Percentiles rank a stretch among this genome's conserved stretches.
These are phyloP conservation scores for Ophiostoma populinum DNA, from an alignment of 2,329 filamentous ascomycete species.

Conservation along the genomic window DNA sequence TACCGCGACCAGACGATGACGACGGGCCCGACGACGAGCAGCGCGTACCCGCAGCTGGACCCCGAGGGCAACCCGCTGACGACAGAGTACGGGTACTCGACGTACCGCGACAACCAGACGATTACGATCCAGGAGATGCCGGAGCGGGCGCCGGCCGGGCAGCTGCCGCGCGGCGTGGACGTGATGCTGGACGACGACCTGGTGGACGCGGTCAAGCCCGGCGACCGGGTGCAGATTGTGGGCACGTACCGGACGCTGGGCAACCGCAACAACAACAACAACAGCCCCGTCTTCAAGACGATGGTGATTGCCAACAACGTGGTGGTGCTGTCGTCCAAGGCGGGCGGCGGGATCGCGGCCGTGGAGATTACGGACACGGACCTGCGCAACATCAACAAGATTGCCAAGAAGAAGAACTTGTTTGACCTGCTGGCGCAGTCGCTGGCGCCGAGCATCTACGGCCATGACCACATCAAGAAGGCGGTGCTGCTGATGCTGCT, in stretches of 20 bases:
- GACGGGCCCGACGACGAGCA: constrained; percentile 71
- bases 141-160: constrained; percentile 83
- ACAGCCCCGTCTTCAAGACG: constrained; percentile 88
- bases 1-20: constrained; percentile 98
- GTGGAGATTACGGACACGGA: constrained; percentile 89
- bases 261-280: constrained; percentile 80
- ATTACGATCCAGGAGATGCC: constrained; percentile 99
- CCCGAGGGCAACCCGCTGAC: constrained; percentile 81
- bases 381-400: constrained; percentile 96
- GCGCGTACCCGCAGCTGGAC: constrained; percentile 87
- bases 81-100: constrained; percentile 92
- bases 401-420: constrained; percentile 83
- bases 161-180: constrained; percentile 87
- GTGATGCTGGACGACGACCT: constrained; percentile 94
- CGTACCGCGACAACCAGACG: constrained; percentile 90
- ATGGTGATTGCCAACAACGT: constrained; percentile 88
- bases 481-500: constrained; percentile 90
- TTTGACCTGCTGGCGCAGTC: constrained; percentile 90
- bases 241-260: constrained; percentile 88
- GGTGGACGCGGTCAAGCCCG: constrained; percentile 86
- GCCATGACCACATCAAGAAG: constrained; percentile 95
- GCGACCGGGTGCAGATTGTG: constrained; percentile 91
- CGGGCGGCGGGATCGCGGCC: constrained; percentile 81
- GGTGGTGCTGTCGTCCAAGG: constrained; percentile 87
- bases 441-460: constrained; percentile 88